These are phyloP conservation scores for Curvularia eragrostidis DNA, from an alignment of 2,329 filamentous ascomycete species.

Conservation along the genomic window DNA sequence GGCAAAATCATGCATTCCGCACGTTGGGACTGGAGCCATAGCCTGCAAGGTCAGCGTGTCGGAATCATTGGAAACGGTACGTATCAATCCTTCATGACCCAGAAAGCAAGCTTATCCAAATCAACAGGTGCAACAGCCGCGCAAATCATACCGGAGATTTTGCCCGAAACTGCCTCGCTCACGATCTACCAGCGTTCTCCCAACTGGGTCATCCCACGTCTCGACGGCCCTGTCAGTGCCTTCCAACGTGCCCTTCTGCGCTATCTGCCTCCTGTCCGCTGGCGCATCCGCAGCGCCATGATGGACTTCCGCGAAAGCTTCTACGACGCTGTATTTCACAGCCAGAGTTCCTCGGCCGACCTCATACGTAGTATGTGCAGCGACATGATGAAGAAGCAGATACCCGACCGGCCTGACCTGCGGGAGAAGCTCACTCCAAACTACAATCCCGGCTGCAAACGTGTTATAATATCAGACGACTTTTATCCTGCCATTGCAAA, in stretches of 20 bases:
- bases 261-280: conserved; percentile 60
- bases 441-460: conserved; percentile 63
- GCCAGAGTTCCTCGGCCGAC: conserved; percentile 51
- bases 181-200: conserved; percentile 65
- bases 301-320: conserved; percentile 64
- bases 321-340: conserved; percentile 55
- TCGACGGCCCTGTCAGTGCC: conserved; percentile 56
- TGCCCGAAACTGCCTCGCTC: conserved; percentile 57
- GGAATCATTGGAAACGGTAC: conserved; percentile 68
- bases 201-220: conserved; percentile 65
- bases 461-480: conserved; percentile 63
- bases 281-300: conserved; percentile 57
- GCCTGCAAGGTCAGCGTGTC: conserved; percentile 61
- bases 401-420: conserved; percentile 59
- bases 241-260: conserved; percentile 54
- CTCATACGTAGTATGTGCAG: conserved; percentile 49
- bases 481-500: conserved; percentile 60
- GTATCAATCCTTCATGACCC: too few species aligned
- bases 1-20: conserved; percentile 65
- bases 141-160: conserved; percentile 65
- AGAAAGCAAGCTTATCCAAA: too few species aligned
- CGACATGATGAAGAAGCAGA: conserved; percentile 54
- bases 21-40: conserved; percentile 67
- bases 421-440: conserved; percentile 62
- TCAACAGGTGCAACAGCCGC: conserved; percentile 64